Conservation (phyloP, 352 stramenopile genomes). For the Labyrinthula sp. region DNA sequence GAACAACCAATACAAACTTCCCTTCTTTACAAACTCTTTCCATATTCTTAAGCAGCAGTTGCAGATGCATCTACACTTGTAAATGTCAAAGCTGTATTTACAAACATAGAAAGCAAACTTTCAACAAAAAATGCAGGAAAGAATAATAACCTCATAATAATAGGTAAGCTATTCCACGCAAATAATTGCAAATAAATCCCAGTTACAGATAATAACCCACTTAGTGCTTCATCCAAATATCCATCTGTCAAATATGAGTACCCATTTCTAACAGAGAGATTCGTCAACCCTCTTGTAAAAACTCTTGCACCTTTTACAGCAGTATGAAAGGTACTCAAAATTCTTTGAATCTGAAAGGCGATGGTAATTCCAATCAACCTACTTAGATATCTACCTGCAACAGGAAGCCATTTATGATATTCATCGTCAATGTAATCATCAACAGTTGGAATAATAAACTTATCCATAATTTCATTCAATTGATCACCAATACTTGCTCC, state of each 20-base stretch:
- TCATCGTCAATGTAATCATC: conserved; percentile 32
- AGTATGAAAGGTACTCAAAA: conserved; percentile 22
- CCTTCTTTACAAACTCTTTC: too few species aligned
- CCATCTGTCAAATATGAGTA: conserved; percentile 21
- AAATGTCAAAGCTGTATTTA: too few species aligned
- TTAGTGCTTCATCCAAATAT: conserved; percentile 21
- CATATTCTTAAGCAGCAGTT: too few species aligned
- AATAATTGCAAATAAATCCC: conserved; percentile 28
- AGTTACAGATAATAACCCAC: conserved; percentile 2
- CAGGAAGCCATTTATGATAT: conserved; percentile 34
- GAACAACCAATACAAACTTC: too few species aligned
- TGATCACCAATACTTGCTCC: conserved; percentile 43
- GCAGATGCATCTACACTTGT: too few species aligned
- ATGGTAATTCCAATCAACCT: conserved; percentile 26
- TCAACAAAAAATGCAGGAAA: conserved; percentile 20
- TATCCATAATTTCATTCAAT: conserved; percentile 35
- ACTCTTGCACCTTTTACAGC: conserved; percentile 12
- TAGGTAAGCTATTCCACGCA: conserved; percentile 9
- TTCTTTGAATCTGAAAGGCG: conserved; percentile 15
- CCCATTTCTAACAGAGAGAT: conserved; percentile 11
- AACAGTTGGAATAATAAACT: conserved; percentile 37
- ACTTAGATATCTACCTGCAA: conserved; percentile 24
- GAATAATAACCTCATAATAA: conserved; percentile 28
- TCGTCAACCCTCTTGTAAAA: conserved; percentile 12
- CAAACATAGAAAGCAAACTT: conserved; percentile 16